Base-by-base conservation (phyloP, 352 stramenopile species). In the Globisporangium polare region DNA sequence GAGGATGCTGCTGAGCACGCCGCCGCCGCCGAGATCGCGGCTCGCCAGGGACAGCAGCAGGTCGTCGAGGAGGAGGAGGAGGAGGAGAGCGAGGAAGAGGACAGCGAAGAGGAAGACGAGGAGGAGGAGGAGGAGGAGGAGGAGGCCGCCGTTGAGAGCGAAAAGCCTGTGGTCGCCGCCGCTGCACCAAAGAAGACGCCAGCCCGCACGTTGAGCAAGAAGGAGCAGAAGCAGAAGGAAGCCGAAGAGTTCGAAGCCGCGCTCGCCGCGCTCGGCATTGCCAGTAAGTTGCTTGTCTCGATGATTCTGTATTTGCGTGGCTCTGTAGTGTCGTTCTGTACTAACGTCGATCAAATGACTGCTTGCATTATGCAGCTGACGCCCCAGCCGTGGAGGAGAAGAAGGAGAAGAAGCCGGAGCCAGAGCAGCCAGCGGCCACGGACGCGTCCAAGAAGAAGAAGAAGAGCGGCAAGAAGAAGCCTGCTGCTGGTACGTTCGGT, bases 141-240 rank as follows among this genome's bases (percentile, higher is more conserved):
- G 9, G 55, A 73, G 8, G 62, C 72, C 37, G 50, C 66, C 1
- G 57, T 49, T 5, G 71, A 62, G 45, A 52, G 45, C 45, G 45
- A 52, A 33, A 58, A 58, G 53, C 58, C 58, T 9, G 50, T n/a
- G 12, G 39, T 37, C 33, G 52, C 42, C 7, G 37, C 52, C 7
- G 12, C 63, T 3, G 59, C 61, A n/a, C 62, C 73, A 13, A 80
- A 80, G 69, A 74, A 78, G 61, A 52, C 68, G 9, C 58, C 79
- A 5, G 61, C 69, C 6, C 73, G 73, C 26, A 84, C 71, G 24
- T 63, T 92, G 18, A 89, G 77, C 35, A 92, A 93, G 66, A 89
- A 89, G 76, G 83, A 93, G 65, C 83, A 92, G 68, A 90, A 91
- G 72, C 68, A 86, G 67, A 68, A 77, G 58, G 79, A 90, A 69